Evolutionary conservation across 1,284 basidiomycete species (phyloP).

Genomic region (Nidula niveotomentosa): DNA sequence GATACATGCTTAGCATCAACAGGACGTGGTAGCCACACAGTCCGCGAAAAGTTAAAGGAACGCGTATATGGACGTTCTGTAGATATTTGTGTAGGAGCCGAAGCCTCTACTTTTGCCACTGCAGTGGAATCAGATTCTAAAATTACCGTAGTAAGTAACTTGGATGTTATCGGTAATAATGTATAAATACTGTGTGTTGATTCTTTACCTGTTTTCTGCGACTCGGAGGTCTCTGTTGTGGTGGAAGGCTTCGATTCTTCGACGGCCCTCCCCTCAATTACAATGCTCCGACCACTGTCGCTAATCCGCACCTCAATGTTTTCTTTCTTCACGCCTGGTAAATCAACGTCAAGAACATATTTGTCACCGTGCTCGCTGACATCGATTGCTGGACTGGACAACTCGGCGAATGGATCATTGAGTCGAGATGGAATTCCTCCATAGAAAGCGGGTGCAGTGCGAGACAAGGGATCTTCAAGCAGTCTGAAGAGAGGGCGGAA

Average conservation of each 20-base stretch:
- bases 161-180: neutral
- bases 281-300: conserved; percentile 67
- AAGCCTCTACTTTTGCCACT: neutral
- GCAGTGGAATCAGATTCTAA: neutral
- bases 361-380: conserved; percentile 63
- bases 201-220: conserved; percentile 3
- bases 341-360: conserved; percentile 72
- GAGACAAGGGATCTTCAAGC: conserved; percentile 56
- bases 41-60: conserved; percentile 60
- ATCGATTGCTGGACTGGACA: conserved; percentile 56
- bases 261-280: conserved; percentile 64
- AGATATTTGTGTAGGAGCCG: neutral
- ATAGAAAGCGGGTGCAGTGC: conserved; percentile 32
- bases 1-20: conserved; percentile 58
- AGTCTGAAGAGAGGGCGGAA: conserved; percentile 73
- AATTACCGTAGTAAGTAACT: neutral
- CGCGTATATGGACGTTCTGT: conserved; percentile 56
- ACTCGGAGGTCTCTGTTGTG: conserved; percentile 1
- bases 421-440: conserved; percentile 20
- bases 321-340: conserved; percentile 79
- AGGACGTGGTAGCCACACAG: conserved; percentile 66
- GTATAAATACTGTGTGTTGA: conserved; percentile 5
- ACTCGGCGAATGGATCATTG: conserved; percentile 51
- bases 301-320: conserved; percentile 70
- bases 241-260: conserved; percentile 20